A percentile compares a stretch with the other conserved stretches of the same genome.
phyloP scores from a whole-genome alignment of 192 early-diverging fungal genomes.

The Mortierella alpina region DNA sequence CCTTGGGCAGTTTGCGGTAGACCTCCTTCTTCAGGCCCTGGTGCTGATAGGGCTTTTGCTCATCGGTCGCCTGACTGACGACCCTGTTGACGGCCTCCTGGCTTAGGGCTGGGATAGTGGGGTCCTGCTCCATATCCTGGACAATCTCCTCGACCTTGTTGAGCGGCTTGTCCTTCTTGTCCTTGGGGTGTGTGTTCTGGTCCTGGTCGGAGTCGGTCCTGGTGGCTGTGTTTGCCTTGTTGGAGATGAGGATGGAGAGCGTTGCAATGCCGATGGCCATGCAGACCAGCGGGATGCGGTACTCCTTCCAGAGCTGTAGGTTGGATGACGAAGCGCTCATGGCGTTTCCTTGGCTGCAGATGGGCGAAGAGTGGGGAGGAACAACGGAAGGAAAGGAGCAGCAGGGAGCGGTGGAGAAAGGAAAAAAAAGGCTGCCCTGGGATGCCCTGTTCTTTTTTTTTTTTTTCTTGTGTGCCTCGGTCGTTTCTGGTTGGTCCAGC shows the following conservation, averaged over 20 bases:
- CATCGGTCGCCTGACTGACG: slow-evolving; percentile 5
- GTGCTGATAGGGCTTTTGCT: slow-evolving; percentile 30
- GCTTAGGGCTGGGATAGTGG: slow-evolving; percentile 18
- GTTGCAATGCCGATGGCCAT: slow-evolving; percentile 49
- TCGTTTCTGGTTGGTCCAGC: too few relatives aligned
- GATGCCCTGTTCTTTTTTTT: neutral
- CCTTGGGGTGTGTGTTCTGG: neutral
- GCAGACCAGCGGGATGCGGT: slow-evolving; percentile 50
- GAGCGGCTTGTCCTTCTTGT: neutral
- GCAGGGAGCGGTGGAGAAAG: neutral
- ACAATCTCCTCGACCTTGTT: slow-evolving; percentile 29
- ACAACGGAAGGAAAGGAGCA: neutral
- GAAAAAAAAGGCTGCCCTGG: slow-evolving; percentile 12
- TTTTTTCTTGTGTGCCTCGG: neutral
- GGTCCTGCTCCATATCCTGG: slow-evolving; percentile 41
- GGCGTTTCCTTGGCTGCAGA: slow-evolving; percentile 1
- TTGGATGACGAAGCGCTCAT: slow-evolving; percentile 40
- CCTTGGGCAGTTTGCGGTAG: slow-evolving; percentile 42
- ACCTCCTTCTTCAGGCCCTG: slow-evolving; percentile 49
- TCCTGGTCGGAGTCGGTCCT: neutral
- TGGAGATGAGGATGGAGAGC: slow-evolving; percentile 39
- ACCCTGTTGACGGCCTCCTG: slow-evolving; percentile 12
- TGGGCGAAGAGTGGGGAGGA: neutral
- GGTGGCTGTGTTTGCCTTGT: slow-evolving; percentile 18
- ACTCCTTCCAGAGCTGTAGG: slow-evolving; percentile 52